A percentile compares a stretch with the other conserved stretches of the same genome.
phyloP scores from a whole-genome alignment of 106 monocot genomes.

The Dendrobium huoshanense region DNA sequence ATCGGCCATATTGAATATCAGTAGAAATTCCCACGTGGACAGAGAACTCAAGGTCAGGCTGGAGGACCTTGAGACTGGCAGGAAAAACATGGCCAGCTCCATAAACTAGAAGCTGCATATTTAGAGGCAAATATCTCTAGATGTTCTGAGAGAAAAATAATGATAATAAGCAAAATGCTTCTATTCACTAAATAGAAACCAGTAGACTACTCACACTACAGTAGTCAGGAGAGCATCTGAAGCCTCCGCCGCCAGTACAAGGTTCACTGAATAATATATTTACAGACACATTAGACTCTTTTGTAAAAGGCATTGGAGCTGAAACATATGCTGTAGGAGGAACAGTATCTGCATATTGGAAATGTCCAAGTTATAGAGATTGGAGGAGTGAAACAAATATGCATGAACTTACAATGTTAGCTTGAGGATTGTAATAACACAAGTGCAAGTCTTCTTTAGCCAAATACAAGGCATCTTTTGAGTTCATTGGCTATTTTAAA shows the following conservation, averaged over 20 bases:
- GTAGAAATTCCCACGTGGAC: slow-evolving; percentile 49
- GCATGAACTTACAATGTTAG: neutral
- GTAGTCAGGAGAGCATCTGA: slow-evolving; percentile 49
- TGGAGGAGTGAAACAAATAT: neutral
- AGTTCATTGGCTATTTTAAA: neutral
- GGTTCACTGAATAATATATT: slow-evolving; percentile 70
- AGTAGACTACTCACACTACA: slow-evolving; percentile 67
- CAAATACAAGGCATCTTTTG: neutral
- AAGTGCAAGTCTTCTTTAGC: neutral
- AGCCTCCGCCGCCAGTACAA: slow-evolving; percentile 72
- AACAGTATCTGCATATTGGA: slow-evolving; percentile 69
- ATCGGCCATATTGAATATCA: slow-evolving; percentile 50
- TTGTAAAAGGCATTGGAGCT: slow-evolving; percentile 57
- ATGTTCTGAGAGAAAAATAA: neutral
- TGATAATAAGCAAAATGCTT: neutral
- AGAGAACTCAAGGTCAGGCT: slow-evolving; percentile 55
- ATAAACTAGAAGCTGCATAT: slow-evolving; percentile 84
- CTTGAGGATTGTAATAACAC: neutral
- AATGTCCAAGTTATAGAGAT: slow-evolving; percentile 6
- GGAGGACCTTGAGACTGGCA: slow-evolving; percentile 61
- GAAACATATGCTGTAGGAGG: slow-evolving; percentile 79
- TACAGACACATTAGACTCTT: slow-evolving; percentile 53
- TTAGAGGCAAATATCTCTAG: slow-evolving; percentile 6
- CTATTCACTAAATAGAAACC: neutral
- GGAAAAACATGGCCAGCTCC: slow-evolving; percentile 66